Conservation (phyloP, 1,284 basidiomycete genomes). For the Singerocomus inundabilis region DNA sequence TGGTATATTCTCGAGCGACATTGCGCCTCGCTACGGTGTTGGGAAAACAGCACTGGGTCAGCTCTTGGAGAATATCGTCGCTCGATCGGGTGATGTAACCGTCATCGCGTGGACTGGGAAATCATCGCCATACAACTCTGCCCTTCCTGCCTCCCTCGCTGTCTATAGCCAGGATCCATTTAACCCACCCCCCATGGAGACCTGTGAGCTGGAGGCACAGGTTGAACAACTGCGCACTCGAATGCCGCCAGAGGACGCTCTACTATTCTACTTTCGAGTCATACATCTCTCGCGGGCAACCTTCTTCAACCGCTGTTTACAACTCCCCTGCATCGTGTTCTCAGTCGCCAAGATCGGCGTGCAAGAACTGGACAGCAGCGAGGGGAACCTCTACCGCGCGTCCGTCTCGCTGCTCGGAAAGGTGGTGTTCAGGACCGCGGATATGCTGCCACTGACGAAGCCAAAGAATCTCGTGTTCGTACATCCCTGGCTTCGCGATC, state of each 20-base stretch:
- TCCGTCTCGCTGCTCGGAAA: constrained; percentile 1
- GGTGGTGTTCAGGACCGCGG: constrained; percentile 4
- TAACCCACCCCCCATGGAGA: neutral
- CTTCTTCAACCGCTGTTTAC: too few relatives aligned
- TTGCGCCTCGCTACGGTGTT: too few relatives aligned
- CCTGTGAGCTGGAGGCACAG: neutral
- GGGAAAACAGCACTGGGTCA: too few relatives aligned
- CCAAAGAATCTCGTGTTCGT: constrained; percentile 7
- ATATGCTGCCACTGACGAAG: neutral
- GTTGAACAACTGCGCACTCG: neutral
- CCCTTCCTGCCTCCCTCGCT: constrained; percentile 1
- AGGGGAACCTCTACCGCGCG: neutral
- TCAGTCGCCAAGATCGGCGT: too few relatives aligned
- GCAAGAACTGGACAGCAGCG: too few relatives aligned
- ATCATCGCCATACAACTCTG: neutral
- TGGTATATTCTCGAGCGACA: too few relatives aligned
- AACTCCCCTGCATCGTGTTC: too few relatives aligned
- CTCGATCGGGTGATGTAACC: too few relatives aligned
- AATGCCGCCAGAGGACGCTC: neutral
- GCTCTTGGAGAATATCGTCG: too few relatives aligned
- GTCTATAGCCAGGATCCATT: constrained; percentile 1
- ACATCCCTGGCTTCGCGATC: constrained; percentile 10
- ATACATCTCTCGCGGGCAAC: constrained; percentile 2
- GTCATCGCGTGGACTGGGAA: constrained; percentile 2
- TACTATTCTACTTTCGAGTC: neutral